A percentile compares a stretch with the other conserved stretches of the same genome.
Conservation (phyloP, 768 basidiomycete species). For the Leccinum broughii region DNA sequence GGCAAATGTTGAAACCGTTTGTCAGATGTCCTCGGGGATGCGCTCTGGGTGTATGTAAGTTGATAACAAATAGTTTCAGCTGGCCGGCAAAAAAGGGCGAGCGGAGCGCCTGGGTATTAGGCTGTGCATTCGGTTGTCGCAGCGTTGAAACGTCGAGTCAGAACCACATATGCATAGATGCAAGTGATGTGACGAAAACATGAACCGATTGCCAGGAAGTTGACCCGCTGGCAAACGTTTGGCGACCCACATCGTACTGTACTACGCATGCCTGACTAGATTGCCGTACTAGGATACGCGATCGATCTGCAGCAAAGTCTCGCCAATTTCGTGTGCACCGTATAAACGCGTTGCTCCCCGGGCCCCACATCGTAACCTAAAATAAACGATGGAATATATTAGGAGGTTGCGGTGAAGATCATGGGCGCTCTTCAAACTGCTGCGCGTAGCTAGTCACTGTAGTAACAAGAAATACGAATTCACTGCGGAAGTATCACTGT, state of each 20-base stretch:
- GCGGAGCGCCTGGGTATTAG: not conserved
- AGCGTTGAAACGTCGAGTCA: not conserved
- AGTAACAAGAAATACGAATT: not conserved
- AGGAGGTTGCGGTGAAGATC: not conserved
- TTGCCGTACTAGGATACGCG: not conserved
- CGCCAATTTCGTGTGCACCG: not conserved
- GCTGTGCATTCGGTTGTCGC: conserved; percentile 6
- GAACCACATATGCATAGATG: not conserved
- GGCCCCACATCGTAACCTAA: not conserved
- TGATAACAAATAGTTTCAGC: conserved; percentile 1
- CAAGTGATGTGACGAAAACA: not conserved
- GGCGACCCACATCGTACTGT: not conserved
- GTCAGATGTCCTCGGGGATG: not conserved
- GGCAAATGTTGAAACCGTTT: not conserved
- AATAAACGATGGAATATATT: not conserved
- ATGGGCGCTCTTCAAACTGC: not conserved
- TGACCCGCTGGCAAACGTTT: not conserved
- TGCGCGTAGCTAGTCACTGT: not conserved
- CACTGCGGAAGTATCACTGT: not conserved
- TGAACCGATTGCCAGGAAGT: not conserved
- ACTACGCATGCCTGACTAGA: not conserved
- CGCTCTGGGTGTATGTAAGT: not conserved
- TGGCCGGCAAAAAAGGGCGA: not conserved
- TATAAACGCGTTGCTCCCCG: not conserved
- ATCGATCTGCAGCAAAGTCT: not conserved